Conservation (phyloP, 805 yeast genomes). For the Lachancea thermotolerans region DNA sequence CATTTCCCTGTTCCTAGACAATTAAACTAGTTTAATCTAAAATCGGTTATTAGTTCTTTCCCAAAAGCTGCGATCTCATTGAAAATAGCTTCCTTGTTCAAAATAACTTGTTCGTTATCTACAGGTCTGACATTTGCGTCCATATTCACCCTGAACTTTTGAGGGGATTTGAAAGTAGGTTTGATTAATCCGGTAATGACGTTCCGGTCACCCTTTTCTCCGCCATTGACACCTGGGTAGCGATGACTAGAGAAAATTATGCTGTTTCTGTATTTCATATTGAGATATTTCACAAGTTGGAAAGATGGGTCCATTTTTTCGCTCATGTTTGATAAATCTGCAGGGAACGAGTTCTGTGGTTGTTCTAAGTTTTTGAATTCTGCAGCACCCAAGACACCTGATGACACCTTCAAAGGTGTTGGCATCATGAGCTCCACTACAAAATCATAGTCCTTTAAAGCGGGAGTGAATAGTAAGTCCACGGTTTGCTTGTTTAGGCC, state of each 20-base stretch:
- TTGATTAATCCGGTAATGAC: conserved; percentile 77
- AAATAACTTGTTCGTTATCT: conserved; percentile 43
- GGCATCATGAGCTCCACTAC: conserved; percentile 52
- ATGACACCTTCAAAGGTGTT: conserved; percentile 36
- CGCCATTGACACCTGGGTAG: conserved; percentile 46
- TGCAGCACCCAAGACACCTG: conserved; percentile 51
- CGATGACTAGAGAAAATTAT: conserved; percentile 62
- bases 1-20: too few species aligned
- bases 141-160: conserved; percentile 71
- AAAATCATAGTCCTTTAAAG: conserved; percentile 78
- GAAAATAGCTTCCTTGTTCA: conserved; percentile 68
- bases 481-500: conserved; percentile 40
- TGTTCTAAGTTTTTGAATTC: conserved; percentile 53
- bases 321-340: conserved; percentile 34
- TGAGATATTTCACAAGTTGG: conserved; percentile 54
- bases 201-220: conserved; percentile 47
- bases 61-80: conserved; percentile 65
- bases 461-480: conserved; percentile 66
- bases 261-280: conserved; percentile 55
- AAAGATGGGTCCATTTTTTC: conserved; percentile 54
- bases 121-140: conserved; percentile 68
- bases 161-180: conserved; percentile 51
- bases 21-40: conserved; percentile 22
- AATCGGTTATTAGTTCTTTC: conserved; percentile 51
- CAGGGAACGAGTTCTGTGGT: conserved; percentile 28